Base-by-base conservation (phyloP, 2,329 filamentous ascomycete species). In the Cercospora sesami region DNA sequence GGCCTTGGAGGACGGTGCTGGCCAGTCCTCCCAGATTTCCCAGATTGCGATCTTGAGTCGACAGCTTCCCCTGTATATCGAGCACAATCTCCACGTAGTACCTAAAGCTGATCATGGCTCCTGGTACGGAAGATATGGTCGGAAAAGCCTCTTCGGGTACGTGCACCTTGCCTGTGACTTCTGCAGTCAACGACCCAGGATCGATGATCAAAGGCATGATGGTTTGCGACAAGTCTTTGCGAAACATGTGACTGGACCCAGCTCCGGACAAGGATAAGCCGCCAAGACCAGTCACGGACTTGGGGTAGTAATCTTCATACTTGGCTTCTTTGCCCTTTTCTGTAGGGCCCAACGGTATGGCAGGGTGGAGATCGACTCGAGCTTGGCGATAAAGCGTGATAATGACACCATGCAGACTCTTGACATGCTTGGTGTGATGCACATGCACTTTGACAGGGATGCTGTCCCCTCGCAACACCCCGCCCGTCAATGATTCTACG, bases 51-150 rank as follows among this genome's bases (percentile, higher is more conserved):
- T 93, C 90, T 70, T 93, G 88, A n/a, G 87, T 88, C 1, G 90
- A 87, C 48, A 97, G 82, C 77, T 93, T 95, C 42, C 94, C 94
- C 58, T 95, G 94, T 0, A 98, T 85, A 77, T 99, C 95, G 23
- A 97, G 88, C 30, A 98, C 90, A 2, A 97, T 92, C 79, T 99
- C 95, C 21, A 97, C 86, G 73, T 94, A 92, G 76, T 99, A 98
- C 73, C 90, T 92, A 82, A 99, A 98, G 74, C 90, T 93, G 72
- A 99, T 95, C 89, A 98, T 95, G 36, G 92, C 90, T 3, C 94
- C 93, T 0, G 95, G 95, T 0, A 97, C 93, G 64, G 90, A 90
- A 30, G 89, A 89, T 70, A 98, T 98, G 2, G 94, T 97, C 0
- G 95, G 94, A 73, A 98, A 98, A 0, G 89, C 89, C 75, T 97